phyloP scores from a whole-genome alignment of 2,329 filamentous ascomycete genomes.

The Trichoderma cornu-damae region DNA sequence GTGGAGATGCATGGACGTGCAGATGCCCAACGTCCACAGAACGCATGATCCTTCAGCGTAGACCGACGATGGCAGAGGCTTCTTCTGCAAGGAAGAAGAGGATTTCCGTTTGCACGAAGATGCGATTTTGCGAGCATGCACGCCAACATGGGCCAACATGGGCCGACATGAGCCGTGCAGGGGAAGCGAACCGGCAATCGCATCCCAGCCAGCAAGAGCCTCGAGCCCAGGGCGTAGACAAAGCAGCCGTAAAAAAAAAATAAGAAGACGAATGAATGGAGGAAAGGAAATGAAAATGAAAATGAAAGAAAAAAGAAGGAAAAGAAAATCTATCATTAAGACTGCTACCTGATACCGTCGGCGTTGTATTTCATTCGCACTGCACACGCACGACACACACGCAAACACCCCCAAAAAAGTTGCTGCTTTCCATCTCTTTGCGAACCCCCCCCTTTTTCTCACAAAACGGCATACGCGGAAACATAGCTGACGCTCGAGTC shows the following conservation, averaged over 20 bases:
- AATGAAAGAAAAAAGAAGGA: no score
- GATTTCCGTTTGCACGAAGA: neutral
- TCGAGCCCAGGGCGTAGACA: neutral
- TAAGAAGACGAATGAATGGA: no score
- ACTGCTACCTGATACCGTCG: no score
- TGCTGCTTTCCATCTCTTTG: conserved; percentile 15
- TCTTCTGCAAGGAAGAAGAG: neutral
- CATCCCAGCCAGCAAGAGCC: neutral
- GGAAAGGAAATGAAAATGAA: no score
- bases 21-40: neutral
- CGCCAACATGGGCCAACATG: neutral
- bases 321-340: neutral
- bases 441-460: neutral
- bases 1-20: no score
- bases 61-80: neutral
- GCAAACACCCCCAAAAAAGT: no score
- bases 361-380: neutral
- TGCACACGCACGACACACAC: no score
- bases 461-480: conserved; percentile 79
- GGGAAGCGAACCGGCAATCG: neutral
- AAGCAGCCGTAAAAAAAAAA: conserved; percentile 1
- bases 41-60: neutral
- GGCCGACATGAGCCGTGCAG: neutral
- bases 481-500: conserved; percentile 95
- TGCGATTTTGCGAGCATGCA: no score